Evolutionary conservation across 2,329 filamentous ascomycete genomes (phyloP), one percentile per base, ranked within the genome.

Genomic region (Alternaria ventricosa): DNA sequence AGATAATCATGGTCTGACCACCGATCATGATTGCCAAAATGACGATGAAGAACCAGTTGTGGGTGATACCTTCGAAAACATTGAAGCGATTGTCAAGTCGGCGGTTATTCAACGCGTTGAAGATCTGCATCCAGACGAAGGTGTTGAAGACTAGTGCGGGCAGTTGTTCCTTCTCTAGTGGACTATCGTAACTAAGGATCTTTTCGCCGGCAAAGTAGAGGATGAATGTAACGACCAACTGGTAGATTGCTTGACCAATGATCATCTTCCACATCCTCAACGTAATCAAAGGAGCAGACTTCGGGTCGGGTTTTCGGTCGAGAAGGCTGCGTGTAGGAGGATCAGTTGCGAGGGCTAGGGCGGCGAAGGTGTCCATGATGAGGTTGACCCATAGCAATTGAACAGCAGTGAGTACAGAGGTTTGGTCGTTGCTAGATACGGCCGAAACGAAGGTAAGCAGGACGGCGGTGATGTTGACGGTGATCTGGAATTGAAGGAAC

Each of bases 91-190:
- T 98, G 80, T 98, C 95, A 58, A 98, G 86, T 12, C 95, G 93
- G 63, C 95, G 93, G 82, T 97, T 97, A 84, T 98, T 98, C 87
- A 96, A 92, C 77, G 97, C 92, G 81, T 98, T 98, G 84, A 98
- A 98, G 72, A 98, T 96, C 74, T 98, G 95, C 94, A 98, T 97
- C 95, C 95, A 98, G 57, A 97, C 95, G 77, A 98, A 98, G 0
- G 93, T 96, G 84, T 98, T 98, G 87, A 98, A 98, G 8, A 98
- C 92, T 51, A 98, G 86, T 3, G 94, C 96, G 60, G 89, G 84
- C 63, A 96, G 85, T 13, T 80, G 76, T 8, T 86, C 77, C 33
- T 82, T 73, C 28, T 85, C 80, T 4, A 81, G 78, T 0, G 76
- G 71, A 28, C 82, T 82, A 13, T 85, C 78, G 70, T 90, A 88